Percentiles rank a stretch among this genome's conserved stretches.
Evolutionary conservation across 2,329 filamentous ascomycete genomes (phyloP).

Genomic region (Aspergillus niger): DNA sequence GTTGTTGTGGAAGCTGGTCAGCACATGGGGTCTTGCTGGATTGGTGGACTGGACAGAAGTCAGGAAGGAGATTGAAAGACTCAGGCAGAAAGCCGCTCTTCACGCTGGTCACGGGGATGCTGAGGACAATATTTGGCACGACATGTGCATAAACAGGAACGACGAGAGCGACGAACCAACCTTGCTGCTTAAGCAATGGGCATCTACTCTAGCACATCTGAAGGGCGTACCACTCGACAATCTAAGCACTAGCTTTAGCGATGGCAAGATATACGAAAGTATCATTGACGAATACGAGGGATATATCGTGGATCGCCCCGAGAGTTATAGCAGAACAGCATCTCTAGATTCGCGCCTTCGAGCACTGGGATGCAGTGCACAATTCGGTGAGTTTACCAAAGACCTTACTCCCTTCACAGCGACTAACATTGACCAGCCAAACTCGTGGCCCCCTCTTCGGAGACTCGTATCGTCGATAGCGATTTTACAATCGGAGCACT

Average conservation of each 20-base stretch:
- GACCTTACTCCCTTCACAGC: neutral
- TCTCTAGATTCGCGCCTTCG: conserved; percentile 38
- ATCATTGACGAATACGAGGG: conserved; percentile 61
- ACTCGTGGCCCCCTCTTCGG: conserved; percentile 41
- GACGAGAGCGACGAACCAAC: conserved; percentile 33
- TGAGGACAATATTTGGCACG: conserved; percentile 24
- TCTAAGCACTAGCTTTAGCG: conserved; percentile 60
- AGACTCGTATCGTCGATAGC: conserved; percentile 52
- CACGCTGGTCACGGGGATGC: conserved; percentile 20
- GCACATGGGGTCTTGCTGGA: conserved; percentile 55
- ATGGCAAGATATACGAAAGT: conserved; percentile 55
- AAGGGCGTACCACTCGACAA: conserved; percentile 54
- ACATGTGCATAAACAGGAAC: conserved; percentile 16
- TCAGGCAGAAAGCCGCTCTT: conserved; percentile 34
- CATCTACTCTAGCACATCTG: conserved; percentile 51
- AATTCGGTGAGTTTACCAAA: conserved; percentile 41
- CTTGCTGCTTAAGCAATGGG: conserved; percentile 59
- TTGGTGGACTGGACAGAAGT: conserved; percentile 60
- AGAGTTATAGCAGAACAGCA: neutral
- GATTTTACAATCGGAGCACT: conserved; percentile 60
- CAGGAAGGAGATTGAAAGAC: conserved; percentile 52
- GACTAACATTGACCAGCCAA: conserved; percentile 41
- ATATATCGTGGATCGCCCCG: conserved; percentile 33
- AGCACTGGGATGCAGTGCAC: conserved; percentile 44
- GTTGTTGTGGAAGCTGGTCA: conserved; percentile 62